phyloP scores from a whole-genome alignment of 352 stramenopile species.

The Phytophthora chlamydospora region DNA sequence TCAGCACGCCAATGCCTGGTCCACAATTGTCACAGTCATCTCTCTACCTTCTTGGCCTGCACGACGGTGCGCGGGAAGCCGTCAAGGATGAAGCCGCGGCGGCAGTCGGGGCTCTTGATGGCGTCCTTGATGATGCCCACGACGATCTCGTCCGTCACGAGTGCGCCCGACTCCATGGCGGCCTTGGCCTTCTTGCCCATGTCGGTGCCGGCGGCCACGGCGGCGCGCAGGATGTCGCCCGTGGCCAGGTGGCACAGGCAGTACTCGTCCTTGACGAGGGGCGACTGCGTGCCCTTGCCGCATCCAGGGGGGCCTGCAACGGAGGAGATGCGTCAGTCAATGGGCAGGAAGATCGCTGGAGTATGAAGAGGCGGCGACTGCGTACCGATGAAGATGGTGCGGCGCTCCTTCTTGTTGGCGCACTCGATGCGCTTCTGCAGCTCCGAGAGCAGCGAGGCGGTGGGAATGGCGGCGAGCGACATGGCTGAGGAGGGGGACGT shows the following conservation, averaged over 20 bases:
- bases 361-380: background rate
- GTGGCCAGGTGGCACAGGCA: slow-evolving; percentile 98
- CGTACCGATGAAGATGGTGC: slow-evolving; percentile 94
- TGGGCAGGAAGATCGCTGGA: slow-evolving; percentile 4
- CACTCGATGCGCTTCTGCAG: slow-evolving; percentile 93
- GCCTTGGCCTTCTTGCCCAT: slow-evolving; percentile 98
- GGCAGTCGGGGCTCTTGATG: slow-evolving; percentile 97
- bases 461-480: slow-evolving; percentile 83
- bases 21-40: background rate
- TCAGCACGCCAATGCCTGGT: background rate
- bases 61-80: slow-evolving; percentile 98
- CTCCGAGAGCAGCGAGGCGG: slow-evolving; percentile 88
- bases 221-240: slow-evolving; percentile 98
- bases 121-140: slow-evolving; percentile 99
- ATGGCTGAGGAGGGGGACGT: slow-evolving; percentile 21
- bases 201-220: slow-evolving; percentile 95
- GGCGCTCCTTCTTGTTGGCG: slow-evolving; percentile 92
- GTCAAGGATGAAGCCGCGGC: slow-evolving; percentile 99
- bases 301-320: slow-evolving; percentile 89
- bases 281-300: slow-evolving; percentile 99
- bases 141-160: slow-evolving; percentile 98
- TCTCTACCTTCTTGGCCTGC: slow-evolving; percentile 94
- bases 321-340: slow-evolving; percentile 11
- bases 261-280: slow-evolving; percentile 98
- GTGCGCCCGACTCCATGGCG: slow-evolving; percentile 97